Percentiles rank a stretch among this genome's conserved stretches.
phyloP scores from a whole-genome alignment of 2,329 filamentous ascomycete species.

The Phialocephala sp. region DNA sequence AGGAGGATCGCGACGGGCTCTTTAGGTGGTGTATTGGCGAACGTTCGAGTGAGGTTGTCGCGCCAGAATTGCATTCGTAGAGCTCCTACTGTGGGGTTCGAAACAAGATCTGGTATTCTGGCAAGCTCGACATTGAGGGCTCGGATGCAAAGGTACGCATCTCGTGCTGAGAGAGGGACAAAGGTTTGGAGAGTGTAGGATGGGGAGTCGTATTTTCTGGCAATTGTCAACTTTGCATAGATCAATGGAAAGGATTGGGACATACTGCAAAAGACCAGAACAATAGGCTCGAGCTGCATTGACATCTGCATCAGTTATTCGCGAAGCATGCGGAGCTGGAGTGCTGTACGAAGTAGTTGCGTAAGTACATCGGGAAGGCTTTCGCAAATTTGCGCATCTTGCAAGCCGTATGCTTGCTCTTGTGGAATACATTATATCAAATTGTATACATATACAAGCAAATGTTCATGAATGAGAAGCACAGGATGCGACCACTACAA shows the following conservation, averaged over 20 bases:
- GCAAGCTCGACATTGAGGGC: slow-evolving; percentile 93
- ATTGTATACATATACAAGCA: slow-evolving; percentile 23
- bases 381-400: slow-evolving; percentile 22
- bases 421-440: slow-evolving; percentile 39
- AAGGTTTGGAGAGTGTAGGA: slow-evolving; percentile 87
- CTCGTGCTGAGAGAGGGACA: slow-evolving; percentile 73
- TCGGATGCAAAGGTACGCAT: slow-evolving; percentile 88
- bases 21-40: slow-evolving; percentile 79
- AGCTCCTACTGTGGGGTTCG: slow-evolving; percentile 82
- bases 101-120: slow-evolving; percentile 86
- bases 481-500: not conserved
- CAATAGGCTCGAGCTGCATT: slow-evolving; percentile 43
- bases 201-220: slow-evolving; percentile 85
- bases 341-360: slow-evolving; percentile 42
- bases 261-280: slow-evolving; percentile 43
- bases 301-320: slow-evolving; percentile 43
- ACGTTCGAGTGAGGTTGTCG: slow-evolving; percentile 79
- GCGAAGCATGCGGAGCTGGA: slow-evolving; percentile 40
- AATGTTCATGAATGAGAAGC: not conserved
- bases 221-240: slow-evolving; percentile 24
- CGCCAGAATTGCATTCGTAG: slow-evolving; percentile 97
- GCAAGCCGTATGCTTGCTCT: slow-evolving; percentile 35
- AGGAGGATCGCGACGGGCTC: slow-evolving; percentile 91
- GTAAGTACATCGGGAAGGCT: slow-evolving; percentile 35
- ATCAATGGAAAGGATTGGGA: slow-evolving; percentile 10